Percentiles rank a stretch among this genome's conserved stretches.
These are phyloP conservation scores for Schrenkiella parvula DNA, from an alignment of 345 rosid genomes.

Conservation along the genomic window DNA sequence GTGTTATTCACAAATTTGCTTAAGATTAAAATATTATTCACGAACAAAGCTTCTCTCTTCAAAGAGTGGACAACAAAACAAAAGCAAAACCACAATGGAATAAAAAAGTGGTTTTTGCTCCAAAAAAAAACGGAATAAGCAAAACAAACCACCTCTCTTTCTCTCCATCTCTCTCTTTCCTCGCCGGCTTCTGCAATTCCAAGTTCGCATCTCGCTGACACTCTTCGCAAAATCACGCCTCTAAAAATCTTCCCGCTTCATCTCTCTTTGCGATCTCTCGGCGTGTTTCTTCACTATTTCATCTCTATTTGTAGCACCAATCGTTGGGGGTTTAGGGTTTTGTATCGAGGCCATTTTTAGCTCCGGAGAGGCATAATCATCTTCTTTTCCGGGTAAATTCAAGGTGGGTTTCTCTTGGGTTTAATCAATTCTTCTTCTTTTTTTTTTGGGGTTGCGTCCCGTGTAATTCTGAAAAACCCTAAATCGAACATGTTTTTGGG, in stretches of 20 bases:
- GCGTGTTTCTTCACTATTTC: not conserved
- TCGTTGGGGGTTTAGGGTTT: slow-evolving; percentile 24
- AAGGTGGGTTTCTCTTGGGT: slow-evolving; percentile 23
- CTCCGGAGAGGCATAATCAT: not conserved
- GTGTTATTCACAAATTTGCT: slow-evolving; percentile 28
- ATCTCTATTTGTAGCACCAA: not conserved
- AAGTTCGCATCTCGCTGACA: slow-evolving; percentile 23
- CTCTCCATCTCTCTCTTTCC: slow-evolving; percentile 20
- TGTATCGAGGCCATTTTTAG: not conserved
- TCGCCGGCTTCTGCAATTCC: slow-evolving; percentile 25
- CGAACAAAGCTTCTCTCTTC: slow-evolving; percentile 10
- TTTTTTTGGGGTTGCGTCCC: not conserved
- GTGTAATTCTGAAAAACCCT: slow-evolving; percentile 13
- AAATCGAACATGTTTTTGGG: slow-evolving; percentile 1
- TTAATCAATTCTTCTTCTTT: not conserved
- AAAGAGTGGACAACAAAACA: slow-evolving; percentile 36
- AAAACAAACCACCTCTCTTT: not conserved
- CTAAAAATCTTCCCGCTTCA: not conserved
- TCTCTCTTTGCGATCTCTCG: not conserved
- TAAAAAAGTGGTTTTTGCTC: slow-evolving; percentile 20
- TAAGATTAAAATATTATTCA: slow-evolving; percentile 1
- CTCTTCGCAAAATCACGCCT: slow-evolving; percentile 3
- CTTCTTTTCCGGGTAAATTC: not conserved
- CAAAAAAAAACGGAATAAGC: not conserved
- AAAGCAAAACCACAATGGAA: slow-evolving; percentile 30